A percentile compares a stretch with the other conserved stretches of the same genome.
Evolutionary conservation across 2,329 filamentous ascomycete species (phyloP).

Genomic region (Nothomitra cinnamomea): DNA sequence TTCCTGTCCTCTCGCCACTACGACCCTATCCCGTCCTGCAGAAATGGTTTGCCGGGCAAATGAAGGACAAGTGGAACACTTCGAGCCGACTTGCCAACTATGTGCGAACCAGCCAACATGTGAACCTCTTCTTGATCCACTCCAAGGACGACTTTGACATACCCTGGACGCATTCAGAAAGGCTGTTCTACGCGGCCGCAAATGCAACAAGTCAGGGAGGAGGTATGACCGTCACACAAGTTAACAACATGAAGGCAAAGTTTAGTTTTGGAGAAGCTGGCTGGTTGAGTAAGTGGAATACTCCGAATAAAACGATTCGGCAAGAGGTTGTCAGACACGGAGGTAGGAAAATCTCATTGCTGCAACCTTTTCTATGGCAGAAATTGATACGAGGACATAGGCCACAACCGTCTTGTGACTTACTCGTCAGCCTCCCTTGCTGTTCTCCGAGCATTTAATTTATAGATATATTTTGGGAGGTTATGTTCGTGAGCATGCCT

Average conservation of each 20-base stretch:
- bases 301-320: constrained; percentile 16
- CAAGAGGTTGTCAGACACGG: constrained; percentile 24
- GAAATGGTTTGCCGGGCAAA: constrained; percentile 38
- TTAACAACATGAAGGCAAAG: constrained; percentile 13
- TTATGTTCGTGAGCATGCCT: no score
- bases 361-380: not conserved
- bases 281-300: constrained; percentile 19
- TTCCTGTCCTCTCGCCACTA: constrained; percentile 67
- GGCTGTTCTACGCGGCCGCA: constrained; percentile 42
- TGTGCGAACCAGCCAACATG: constrained; percentile 31
- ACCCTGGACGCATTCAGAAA: constrained; percentile 51
- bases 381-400: constrained; percentile 23
- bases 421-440: constrained; percentile 47
- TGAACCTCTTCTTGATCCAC: constrained; percentile 61
- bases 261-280: constrained; percentile 18
- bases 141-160: constrained; percentile 72
- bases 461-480: constrained; percentile 15
- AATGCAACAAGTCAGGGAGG: constrained; percentile 27
- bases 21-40: constrained; percentile 47
- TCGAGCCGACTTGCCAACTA: constrained; percentile 44
- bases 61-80: constrained; percentile 73
- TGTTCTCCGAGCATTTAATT: constrained; percentile 46
- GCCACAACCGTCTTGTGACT: constrained; percentile 53
- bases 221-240: constrained; percentile 15
- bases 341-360: constrained; percentile 15